A percentile compares a stretch with the other conserved stretches of the same genome.
phyloP scores from a whole-genome alignment of 805 yeast species.

The Sungouiella thailandica region DNA sequence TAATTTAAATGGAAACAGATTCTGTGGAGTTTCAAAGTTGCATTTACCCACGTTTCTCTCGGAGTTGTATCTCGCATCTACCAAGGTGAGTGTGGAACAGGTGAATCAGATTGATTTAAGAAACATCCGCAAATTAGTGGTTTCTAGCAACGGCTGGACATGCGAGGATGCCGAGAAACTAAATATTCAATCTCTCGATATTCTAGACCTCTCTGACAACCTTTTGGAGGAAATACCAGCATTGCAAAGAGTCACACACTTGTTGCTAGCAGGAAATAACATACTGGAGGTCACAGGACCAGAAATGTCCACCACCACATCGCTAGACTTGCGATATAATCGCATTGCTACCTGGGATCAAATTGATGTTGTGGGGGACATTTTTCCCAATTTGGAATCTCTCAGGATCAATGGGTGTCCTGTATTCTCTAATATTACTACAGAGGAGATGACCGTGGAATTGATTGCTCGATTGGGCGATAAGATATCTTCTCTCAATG shows the following conservation, averaged over 20 bases:
- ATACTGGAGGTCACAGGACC: conserved; percentile 14
- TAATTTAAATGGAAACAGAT: conserved; percentile 52
- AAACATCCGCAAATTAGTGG: conserved; percentile 22
- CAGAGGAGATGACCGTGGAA: conserved; percentile 29
- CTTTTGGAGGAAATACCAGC: conserved; percentile 13
- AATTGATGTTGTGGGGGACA: conserved; percentile 37
- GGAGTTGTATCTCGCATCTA: conserved; percentile 23
- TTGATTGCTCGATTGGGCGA: conserved; percentile 44
- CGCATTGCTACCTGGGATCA: conserved; percentile 41
- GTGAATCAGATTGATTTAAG: conserved; percentile 30
- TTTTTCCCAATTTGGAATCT: conserved; percentile 39
- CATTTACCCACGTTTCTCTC: conserved; percentile 8
- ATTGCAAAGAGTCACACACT: neutral
- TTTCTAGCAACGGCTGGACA: conserved; percentile 31
- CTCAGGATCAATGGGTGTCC: conserved; percentile 55
- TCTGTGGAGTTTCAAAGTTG: conserved; percentile 11
- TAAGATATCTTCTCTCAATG: conserved; percentile 43
- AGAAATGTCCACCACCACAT: conserved; percentile 1
- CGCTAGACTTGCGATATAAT: conserved; percentile 52
- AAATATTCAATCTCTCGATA: neutral
- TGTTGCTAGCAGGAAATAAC: conserved; percentile 35
- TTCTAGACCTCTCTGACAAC: conserved; percentile 39
- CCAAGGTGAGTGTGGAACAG: conserved; percentile 13
- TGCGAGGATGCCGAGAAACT: conserved; percentile 14
- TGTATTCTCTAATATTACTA: conserved; percentile 25